A percentile compares a stretch with the other conserved stretches of the same genome.
These are phyloP conservation scores for Ramaria sp. DNA, from an alignment of 768 basidiomycete species.

Conservation along the genomic window DNA sequence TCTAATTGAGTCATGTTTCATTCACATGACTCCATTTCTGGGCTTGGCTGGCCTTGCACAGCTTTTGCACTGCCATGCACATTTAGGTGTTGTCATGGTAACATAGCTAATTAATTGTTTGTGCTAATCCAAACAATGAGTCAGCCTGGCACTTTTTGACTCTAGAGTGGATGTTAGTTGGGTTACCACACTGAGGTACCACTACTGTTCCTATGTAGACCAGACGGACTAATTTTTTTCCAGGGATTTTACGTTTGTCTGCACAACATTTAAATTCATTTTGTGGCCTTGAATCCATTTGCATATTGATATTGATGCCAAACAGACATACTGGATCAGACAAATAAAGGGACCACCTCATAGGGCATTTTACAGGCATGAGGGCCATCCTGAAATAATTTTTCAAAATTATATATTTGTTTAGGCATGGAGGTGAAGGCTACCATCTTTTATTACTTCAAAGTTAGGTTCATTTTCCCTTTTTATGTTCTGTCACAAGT, in stretches of 20 bases:
- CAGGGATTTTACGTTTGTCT: constrained; percentile 66
- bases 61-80: too few relatives aligned
- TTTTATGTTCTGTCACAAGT: not conserved
- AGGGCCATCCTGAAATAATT: constrained; percentile 20
- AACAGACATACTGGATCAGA: constrained; percentile 64
- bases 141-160: too few relatives aligned
- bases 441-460: constrained; percentile 76
- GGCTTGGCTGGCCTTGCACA: too few relatives aligned
- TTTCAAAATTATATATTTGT: not conserved
- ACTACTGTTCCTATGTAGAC: not conserved
- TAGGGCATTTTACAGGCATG: constrained; percentile 63
- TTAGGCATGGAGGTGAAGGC: constrained; percentile 56
- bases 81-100: too few relatives aligned
- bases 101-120: too few relatives aligned
- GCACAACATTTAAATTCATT: not conserved
- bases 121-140: too few relatives aligned
- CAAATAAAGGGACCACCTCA: constrained; percentile 46
- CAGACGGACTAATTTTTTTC: not conserved
- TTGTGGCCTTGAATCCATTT: not conserved
- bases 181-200: constrained; percentile 61
- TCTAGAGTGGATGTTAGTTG: constrained; percentile 79
- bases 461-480: constrained; percentile 41
- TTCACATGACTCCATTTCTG: too few relatives aligned
- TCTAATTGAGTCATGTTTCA: too few relatives aligned
- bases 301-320: constrained; percentile 61